phyloP scores from a whole-genome alignment of 2,329 filamentous ascomycete genomes.

The Ceratocystis colombiana region DNA sequence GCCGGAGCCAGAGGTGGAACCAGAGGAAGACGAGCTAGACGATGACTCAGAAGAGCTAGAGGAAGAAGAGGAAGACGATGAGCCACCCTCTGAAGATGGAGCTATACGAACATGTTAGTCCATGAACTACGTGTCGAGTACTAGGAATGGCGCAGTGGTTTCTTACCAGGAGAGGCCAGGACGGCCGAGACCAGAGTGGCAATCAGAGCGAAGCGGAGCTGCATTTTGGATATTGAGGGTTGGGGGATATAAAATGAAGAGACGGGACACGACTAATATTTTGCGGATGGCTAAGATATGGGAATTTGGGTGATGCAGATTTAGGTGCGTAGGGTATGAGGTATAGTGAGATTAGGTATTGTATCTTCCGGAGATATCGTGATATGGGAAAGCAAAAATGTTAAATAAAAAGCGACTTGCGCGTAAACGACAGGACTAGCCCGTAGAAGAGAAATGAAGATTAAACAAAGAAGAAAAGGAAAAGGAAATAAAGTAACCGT shows the following conservation, averaged over 20 bases:
- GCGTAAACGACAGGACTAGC: conserved; percentile 41
- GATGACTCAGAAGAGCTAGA: neutral
- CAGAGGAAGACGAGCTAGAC: neutral
- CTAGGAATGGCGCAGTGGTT: neutral
- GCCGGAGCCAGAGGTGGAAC: neutral
- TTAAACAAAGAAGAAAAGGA: conserved; percentile 23
- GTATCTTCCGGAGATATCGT: conserved; percentile 14
- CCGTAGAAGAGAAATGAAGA: conserved; percentile 30
- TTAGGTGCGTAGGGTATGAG: conserved; percentile 29
- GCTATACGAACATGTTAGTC: conserved; percentile 8
- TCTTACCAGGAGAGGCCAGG: conserved; percentile 31
- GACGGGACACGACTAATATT: neutral
- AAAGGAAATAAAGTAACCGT: conserved; percentile 16
- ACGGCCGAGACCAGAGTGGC: conserved; percentile 38
- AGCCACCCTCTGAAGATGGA: neutral
- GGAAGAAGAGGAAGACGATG: neutral
- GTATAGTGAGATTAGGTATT: conserved; percentile 29
- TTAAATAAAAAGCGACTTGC: conserved; percentile 37
- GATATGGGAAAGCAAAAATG: neutral
- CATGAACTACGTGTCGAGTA: too few species aligned
- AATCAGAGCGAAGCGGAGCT: conserved; percentile 40
- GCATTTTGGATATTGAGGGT: conserved; percentile 38
- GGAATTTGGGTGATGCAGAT: neutral
- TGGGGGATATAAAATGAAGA: neutral
- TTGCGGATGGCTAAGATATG: neutral